Base-by-base conservation (phyloP, 2,329 filamentous ascomycete species). In the Colletotrichum gloeosporioides region DNA sequence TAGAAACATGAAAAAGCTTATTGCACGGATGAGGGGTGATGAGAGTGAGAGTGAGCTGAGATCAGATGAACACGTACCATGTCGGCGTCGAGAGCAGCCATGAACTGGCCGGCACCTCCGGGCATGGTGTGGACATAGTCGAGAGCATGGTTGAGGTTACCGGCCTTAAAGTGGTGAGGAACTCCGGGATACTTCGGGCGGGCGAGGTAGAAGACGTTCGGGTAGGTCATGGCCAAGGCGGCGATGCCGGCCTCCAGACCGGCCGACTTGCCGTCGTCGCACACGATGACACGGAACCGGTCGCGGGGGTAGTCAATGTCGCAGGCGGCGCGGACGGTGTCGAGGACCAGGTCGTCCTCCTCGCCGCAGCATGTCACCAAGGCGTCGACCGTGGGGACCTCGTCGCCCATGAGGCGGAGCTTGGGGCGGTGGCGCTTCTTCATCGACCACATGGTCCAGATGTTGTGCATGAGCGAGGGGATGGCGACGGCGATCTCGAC, bases 41-140 rank as follows among this genome's bases (percentile, higher is more conserved):
- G 25, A 31, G 16, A 2, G 34, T 29, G 16, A 15, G 18, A 22
- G 15, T 55, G 61, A 29, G 39, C 31, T 36, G 29, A 29, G 61
- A 49, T 34, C 6, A 32, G 61, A 27, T 8, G 8, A 27, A 16
- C 1, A 78, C 82, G 61, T 82, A 87, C 86, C 92, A 94, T 93
- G 80, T 94, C 92, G 25, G 92, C 92, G 80, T 94, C 92, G 39
- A 94, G 84, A 53, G 90, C 90, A n/a, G 91, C 92, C 80, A 93
- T 90, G 81, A 87, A 93, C 79, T 90, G 86, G 55, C 87, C 86
- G n/a, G 89, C 85, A 29, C 90, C 90, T 22, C 89, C 90, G 2
- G 89, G 89, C 36, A 92, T 83, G n/a, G 83, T 80, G 18, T 86
- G 85, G 6, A 88, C 85, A 71, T 88, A 85, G 18, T 91, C 88